phyloP scores from a whole-genome alignment of 2,329 filamentous ascomycete species.

The Colletotrichum sp. region DNA sequence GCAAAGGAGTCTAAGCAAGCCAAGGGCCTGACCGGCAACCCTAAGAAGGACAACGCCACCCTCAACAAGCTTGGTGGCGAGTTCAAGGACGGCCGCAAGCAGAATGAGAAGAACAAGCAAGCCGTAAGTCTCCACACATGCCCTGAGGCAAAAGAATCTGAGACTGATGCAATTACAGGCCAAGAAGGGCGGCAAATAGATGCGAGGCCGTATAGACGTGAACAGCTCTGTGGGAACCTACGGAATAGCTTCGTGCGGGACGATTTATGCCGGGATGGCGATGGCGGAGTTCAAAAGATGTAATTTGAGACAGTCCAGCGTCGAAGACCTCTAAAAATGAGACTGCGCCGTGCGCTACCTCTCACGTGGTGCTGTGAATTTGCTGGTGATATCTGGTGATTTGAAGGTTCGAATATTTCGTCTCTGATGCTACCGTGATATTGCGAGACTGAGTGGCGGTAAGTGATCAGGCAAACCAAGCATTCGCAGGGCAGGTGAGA shows the following conservation, averaged over 20 bases:
- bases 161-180: neutral
- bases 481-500: too few relatives aligned
- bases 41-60: neutral
- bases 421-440: fast-evolving
- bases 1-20: neutral
- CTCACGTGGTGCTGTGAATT: fast-evolving
- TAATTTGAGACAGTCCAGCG: neutral
- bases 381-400: neutral
- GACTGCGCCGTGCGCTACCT: neutral
- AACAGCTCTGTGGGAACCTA: neutral
- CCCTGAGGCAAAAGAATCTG: fast-evolving
- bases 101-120: neutral
- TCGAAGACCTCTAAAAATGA: neutral
- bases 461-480: too few relatives aligned
- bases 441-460: neutral
- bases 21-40: neutral
- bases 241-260: too few relatives aligned
- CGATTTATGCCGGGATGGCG: neutral
- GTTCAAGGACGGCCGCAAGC: neutral
- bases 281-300: neutral
- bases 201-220: fast-evolving
- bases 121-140: neutral
- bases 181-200: neutral
- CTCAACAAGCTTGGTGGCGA: neutral
- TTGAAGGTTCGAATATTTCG: neutral